Percentiles rank a stretch among this genome's conserved stretches.
Conservation (phyloP, 2,329 filamentous ascomycete genomes). For the Xylaria sp. region DNA sequence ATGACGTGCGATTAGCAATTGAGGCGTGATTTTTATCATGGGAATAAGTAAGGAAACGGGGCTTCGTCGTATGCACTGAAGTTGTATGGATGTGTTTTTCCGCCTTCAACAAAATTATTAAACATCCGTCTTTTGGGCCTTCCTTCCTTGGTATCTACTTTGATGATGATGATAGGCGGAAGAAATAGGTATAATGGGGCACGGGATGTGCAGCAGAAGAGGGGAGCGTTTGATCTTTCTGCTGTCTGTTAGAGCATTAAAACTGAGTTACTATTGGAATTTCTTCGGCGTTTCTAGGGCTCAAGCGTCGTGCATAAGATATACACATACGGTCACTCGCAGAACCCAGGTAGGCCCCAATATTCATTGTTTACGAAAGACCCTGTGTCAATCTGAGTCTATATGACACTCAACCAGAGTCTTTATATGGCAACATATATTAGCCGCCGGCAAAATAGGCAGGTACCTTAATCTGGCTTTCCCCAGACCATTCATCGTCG, state of each 20-base stretch:
- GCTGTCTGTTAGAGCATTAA: neutral
- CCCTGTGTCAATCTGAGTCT: neutral
- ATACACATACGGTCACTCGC: slow-evolving; percentile 2
- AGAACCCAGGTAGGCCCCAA: slow-evolving; percentile 11
- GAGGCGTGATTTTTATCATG: slow-evolving; percentile 8
- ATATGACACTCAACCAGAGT: slow-evolving; percentile 7
- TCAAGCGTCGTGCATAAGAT: neutral
- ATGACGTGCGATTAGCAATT: slow-evolving; percentile 8
- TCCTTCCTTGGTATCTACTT: neutral
- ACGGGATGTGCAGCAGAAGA: neutral
- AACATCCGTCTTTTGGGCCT: neutral
- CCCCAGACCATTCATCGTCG: slow-evolving; percentile 13
- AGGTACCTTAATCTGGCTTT: slow-evolving; percentile 20
- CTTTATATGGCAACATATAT: slow-evolving; percentile 18
- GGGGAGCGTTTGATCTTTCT: neutral
- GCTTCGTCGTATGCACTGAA: neutral
- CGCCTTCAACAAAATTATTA: neutral
- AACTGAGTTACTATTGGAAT: neutral
- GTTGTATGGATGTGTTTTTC: neutral
- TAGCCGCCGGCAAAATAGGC: slow-evolving; percentile 36
- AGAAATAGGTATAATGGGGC: neutral
- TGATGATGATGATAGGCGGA: neutral
- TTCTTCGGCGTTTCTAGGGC: neutral
- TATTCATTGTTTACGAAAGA: neutral
- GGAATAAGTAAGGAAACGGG: neutral